Evolutionary conservation across 352 stramenopile species (phyloP).

Genomic region (Phytopythium sindhum): DNA sequence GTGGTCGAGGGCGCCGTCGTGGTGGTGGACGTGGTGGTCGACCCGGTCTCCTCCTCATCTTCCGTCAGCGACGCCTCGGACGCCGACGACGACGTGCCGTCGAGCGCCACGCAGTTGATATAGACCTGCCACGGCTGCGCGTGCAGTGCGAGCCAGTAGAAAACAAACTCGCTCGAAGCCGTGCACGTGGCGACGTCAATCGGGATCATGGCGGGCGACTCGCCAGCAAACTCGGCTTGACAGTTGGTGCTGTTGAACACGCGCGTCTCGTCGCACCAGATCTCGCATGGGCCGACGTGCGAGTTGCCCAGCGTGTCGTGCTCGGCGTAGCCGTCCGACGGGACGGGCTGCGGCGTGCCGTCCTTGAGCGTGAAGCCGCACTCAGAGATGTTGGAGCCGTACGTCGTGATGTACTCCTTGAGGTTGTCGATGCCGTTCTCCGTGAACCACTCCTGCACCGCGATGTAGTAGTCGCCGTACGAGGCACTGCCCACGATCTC

Average conservation of each 20-base stretch:
- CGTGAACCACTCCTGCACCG: constrained; percentile 14
- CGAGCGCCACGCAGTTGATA: constrained; percentile 23
- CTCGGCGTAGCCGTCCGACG: constrained; percentile 10
- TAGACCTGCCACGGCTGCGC: constrained; percentile 35
- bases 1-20: neutral
- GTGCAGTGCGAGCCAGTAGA: constrained; percentile 46
- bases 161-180: constrained; percentile 23
- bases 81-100: constrained; percentile 10
- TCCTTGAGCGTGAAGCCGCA: constrained; percentile 13
- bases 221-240: constrained; percentile 18
- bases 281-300: constrained; percentile 18
- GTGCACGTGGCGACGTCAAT: constrained; percentile 24
- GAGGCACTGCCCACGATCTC: constrained; percentile 11
- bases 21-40: constrained; percentile 3
- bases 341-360: constrained; percentile 6
- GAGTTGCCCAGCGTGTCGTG: constrained; percentile 15
- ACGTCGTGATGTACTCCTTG: constrained; percentile 16
- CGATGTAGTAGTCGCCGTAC: constrained; percentile 16
- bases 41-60: constrained; percentile 5
- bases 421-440: constrained; percentile 13
- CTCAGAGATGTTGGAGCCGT: constrained; percentile 12
- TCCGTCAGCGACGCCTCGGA: constrained; percentile 6
- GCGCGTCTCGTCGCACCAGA: constrained; percentile 44
- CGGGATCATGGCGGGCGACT: constrained; percentile 17
- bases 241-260: constrained; percentile 35